Percentiles rank a stretch among this genome's conserved stretches.
Evolutionary conservation across 495 filamentous ascomycete species (phyloP).

Genomic region (Penicillium fimorum): DNA sequence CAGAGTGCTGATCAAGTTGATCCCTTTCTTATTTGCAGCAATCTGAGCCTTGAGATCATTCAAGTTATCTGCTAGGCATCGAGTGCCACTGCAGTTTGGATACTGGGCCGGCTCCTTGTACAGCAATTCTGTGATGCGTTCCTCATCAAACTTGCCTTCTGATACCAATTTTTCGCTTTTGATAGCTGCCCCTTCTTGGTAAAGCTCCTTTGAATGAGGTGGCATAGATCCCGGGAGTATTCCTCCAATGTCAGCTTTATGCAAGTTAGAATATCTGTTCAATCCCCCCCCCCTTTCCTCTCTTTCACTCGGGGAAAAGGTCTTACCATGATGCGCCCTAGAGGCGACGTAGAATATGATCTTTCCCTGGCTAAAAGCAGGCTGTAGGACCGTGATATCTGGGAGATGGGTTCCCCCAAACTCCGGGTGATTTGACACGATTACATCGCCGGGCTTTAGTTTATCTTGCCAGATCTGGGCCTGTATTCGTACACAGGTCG

Average conservation of each 20-base stretch:
- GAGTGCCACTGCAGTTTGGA: conserved; percentile 82
- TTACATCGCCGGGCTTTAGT: conserved; percentile 83
- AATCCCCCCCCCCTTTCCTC: not conserved
- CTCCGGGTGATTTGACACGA: conserved; percentile 92
- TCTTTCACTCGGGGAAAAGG: not conserved
- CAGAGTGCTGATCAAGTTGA: conserved; percentile 75
- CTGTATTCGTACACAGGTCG: conserved; percentile 54
- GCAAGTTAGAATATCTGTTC: conserved; percentile 64
- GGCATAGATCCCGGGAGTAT: conserved; percentile 96
- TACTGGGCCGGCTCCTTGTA: conserved; percentile 78
- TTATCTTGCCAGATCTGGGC: conserved; percentile 81
- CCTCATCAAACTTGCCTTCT: conserved; percentile 84
- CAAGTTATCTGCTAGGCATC: conserved; percentile 87
- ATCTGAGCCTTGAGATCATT: conserved; percentile 94
- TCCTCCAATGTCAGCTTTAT: conserved; percentile 83
- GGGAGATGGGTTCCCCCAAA: conserved; percentile 85
- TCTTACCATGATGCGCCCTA: conserved; percentile 76
- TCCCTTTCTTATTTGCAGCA: conserved; percentile 93
- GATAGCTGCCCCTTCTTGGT: conserved; percentile 88
- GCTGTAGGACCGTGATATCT: conserved; percentile 86
- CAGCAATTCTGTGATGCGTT: conserved; percentile 77
- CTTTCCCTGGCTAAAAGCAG: conserved; percentile 66
- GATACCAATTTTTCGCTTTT: conserved; percentile 91
- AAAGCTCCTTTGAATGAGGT: conserved; percentile 86
- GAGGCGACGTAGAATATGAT: conserved; percentile 93